A percentile compares a stretch with the other conserved stretches of the same genome.
Evolutionary conservation across 2,329 filamentous ascomycete species (phyloP).

Genomic region (Arthrobotrys entomopaga): DNA sequence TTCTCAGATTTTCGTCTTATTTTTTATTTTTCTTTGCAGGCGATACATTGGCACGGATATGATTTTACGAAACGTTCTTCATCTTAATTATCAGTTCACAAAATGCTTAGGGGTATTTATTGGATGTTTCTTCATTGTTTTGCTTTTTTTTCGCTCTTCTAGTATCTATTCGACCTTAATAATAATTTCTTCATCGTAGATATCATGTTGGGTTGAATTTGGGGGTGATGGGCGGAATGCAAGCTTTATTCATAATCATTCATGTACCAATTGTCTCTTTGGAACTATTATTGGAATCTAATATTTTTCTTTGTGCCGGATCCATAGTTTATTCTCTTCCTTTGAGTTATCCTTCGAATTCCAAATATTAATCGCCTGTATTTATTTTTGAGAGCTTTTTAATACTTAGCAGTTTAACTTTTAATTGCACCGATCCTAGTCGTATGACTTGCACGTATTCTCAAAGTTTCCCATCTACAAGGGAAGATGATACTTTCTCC

Average conservation of each 20-base stretch:
- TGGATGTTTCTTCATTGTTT: conserved; percentile 5
- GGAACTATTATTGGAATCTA: too few species aligned
- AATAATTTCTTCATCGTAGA: conserved; percentile 13
- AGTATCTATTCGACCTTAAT: conserved; percentile 9
- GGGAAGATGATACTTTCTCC: too few species aligned
- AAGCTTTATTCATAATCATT: not conserved
- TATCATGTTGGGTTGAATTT: conserved; percentile 1
- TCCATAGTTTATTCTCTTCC: too few species aligned
- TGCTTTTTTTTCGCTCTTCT: conserved; percentile 25
- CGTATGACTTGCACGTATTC: too few species aligned
- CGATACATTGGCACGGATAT: conserved; percentile 51
- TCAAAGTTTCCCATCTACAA: too few species aligned
- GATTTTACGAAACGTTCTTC: conserved; percentile 27
- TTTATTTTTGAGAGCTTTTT: too few species aligned
- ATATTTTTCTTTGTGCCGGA: too few species aligned
- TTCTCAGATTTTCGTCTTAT: not conserved
- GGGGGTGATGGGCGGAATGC: not conserved
- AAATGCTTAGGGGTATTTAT: conserved; percentile 19
- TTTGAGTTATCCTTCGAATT: too few species aligned
- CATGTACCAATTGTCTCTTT: too few species aligned
- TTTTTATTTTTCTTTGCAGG: conserved; percentile 32
- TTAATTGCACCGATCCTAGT: too few species aligned
- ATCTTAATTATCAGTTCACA: not conserved
- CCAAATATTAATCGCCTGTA: too few species aligned
- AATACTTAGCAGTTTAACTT: too few species aligned